Percentiles rank a stretch among this genome's conserved stretches.
Evolutionary conservation across 2,329 filamentous ascomycete genomes (phyloP).

Genomic region (Samsoniella hepiali): DNA sequence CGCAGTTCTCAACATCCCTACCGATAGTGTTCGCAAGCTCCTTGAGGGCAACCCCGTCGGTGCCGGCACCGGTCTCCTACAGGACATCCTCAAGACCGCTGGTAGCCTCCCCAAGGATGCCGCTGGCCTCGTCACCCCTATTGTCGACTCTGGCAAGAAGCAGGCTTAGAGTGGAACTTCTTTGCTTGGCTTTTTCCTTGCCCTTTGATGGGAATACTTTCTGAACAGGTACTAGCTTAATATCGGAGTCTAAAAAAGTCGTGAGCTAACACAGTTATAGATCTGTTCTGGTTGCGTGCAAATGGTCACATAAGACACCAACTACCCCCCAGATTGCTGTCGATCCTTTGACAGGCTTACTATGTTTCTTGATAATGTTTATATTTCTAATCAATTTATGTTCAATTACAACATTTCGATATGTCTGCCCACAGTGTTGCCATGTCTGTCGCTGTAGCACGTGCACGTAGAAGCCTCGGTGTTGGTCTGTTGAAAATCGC

Average conservation of each 20-base stretch:
- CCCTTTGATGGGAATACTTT: neutral
- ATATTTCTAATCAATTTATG: neutral
- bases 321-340: neutral
- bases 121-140: neutral
- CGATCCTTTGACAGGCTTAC: neutral
- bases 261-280: neutral
- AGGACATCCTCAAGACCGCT: slow-evolving; percentile 2
- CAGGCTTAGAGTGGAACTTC: neutral
- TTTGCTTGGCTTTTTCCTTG: neutral
- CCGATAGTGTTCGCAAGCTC: slow-evolving; percentile 15
- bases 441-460: too few relatives aligned
- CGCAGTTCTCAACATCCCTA: slow-evolving; percentile 21
- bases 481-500: too few relatives aligned
- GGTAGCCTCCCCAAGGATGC: slow-evolving; percentile 15
- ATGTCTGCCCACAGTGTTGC: too few relatives aligned
- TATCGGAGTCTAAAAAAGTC: too few relatives aligned
- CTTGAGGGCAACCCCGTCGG: slow-evolving; percentile 8
- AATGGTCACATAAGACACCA: neutral
- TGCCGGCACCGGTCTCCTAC: slow-evolving; percentile 5
- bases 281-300: neutral
- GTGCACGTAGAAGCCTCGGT: too few relatives aligned
- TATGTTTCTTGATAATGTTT: slow-evolving; percentile 6
- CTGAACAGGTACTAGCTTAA: neutral
- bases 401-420: neutral
- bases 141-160: neutral